Evolutionary conservation across 768 basidiomycete species (phyloP), one percentile per base, ranked within the genome.

Genomic region (Pluteus cervinus): DNA sequence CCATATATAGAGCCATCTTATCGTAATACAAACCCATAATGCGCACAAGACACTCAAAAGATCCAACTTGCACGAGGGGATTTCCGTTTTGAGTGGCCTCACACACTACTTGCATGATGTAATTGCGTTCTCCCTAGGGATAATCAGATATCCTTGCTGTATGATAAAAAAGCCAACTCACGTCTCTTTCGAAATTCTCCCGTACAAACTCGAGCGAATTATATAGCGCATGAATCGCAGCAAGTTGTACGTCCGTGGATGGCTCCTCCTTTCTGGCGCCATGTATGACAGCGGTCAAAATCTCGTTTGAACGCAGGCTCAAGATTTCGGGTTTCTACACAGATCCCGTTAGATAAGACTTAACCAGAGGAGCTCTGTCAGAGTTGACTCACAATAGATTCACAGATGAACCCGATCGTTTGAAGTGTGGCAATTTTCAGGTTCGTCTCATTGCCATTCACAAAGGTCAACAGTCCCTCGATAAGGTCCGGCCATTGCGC

Each of bases 51-150:
- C 87, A 91, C 57, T 96, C 92, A 52, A 96, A 99, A 4, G 96
- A 85, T 21, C 81, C 89, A n/a, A 96, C 86, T 66, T 98, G 94
- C 24, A 98, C 92, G 24, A 72, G 60, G 3, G 85, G 77, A 2
- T 79, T 62, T 1, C 73, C 43, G 49, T 82, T 92, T 59, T 98
- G 96, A 0, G 96, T 98, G 0, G 94, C 94, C 55, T 98, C 96
- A 56, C 96, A 99, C 12, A 98, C 88, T 29, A 98, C 92, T 67
- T 99, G 96, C 96, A 99, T 99, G 61, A 99, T 98, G 66, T 96
- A 98, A 64, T 98, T 99, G 33, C 96, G 80, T 61, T 99, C 96
- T 49, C 96, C 96, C 91, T 98, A 53, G 17, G 14, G 29, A 37
- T 17, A 37, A 43, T 39, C 21, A 36, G 23, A 61, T 18, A 35